Evolutionary conservation across 768 basidiomycete genomes (phyloP).

Genomic region (Royoungia palumana): DNA sequence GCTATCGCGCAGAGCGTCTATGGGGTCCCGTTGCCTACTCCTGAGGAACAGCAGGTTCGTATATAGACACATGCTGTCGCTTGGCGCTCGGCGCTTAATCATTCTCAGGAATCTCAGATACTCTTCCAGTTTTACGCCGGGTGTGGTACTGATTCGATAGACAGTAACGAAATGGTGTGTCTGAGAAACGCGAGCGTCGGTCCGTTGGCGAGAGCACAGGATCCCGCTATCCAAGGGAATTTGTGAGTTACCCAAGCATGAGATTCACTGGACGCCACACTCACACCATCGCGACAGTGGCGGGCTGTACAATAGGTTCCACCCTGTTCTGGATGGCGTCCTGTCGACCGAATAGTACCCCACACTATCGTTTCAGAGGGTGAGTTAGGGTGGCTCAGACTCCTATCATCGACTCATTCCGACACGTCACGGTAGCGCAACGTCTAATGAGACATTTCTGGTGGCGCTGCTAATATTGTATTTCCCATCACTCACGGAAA

Average conservation of each 20-base stretch:
- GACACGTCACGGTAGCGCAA: slow-evolving; percentile 42
- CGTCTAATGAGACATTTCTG: slow-evolving; percentile 58
- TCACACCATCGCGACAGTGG: slow-evolving; percentile 26
- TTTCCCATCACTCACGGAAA: slow-evolving; percentile 44
- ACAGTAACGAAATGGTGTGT: slow-evolving; percentile 42
- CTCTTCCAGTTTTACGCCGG: slow-evolving; percentile 55
- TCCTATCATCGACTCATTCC: slow-evolving; percentile 3
- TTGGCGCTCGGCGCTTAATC: background rate
- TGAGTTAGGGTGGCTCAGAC: slow-evolving; percentile 23
- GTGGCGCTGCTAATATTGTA: slow-evolving; percentile 35
- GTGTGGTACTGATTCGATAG: slow-evolving; percentile 39
- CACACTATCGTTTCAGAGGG: slow-evolving; percentile 46
- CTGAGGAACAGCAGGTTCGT: slow-evolving; percentile 51
- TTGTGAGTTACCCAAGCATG: slow-evolving; percentile 36
- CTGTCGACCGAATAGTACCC: slow-evolving; percentile 51
- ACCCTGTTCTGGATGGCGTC: slow-evolving; percentile 53
- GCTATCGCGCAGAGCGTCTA: slow-evolving; percentile 65
- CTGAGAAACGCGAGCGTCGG: slow-evolving; percentile 49
- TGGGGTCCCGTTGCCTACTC: slow-evolving; percentile 47
- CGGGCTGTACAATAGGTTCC: slow-evolving; percentile 46
- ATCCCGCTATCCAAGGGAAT: slow-evolving; percentile 37
- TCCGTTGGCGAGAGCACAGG: slow-evolving; percentile 53
- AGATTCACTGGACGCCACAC: background rate
- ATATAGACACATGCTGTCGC: background rate
- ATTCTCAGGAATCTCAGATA: slow-evolving; percentile 39